Evolutionary conservation across 345 rosid species (phyloP).

Genomic region (Mangifera indica): DNA sequence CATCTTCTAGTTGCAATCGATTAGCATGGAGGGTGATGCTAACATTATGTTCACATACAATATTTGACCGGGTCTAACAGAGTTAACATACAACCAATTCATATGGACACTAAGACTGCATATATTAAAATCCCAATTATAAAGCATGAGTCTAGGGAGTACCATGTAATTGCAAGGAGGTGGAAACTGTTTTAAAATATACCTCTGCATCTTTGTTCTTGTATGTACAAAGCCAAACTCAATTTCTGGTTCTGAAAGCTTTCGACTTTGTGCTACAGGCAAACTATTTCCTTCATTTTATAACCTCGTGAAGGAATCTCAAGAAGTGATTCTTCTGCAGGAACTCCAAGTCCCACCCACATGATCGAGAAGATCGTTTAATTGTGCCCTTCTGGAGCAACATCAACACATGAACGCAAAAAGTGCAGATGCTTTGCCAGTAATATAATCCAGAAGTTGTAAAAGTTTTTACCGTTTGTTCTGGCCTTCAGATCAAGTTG

Average conservation of each 20-base stretch:
- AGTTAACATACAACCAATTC: too few species aligned
- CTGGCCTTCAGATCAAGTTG: too few species aligned
- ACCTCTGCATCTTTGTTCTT: not conserved
- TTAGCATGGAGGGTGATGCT: too few species aligned
- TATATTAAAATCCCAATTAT: too few species aligned
- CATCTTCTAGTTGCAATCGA: too few species aligned
- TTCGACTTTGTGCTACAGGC: not conserved
- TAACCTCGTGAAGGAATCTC: not conserved
- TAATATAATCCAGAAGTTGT: not conserved
- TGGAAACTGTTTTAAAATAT: not conserved
- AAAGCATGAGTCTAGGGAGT: too few species aligned
- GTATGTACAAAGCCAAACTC: not conserved
- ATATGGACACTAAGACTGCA: too few species aligned
- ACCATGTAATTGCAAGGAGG: not conserved
- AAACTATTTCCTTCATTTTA: not conserved
- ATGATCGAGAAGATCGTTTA: not conserved
- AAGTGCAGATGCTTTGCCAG: too few species aligned
- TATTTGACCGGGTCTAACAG: too few species aligned
- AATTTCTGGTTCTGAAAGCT: not conserved
- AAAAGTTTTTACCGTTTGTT: too few species aligned
- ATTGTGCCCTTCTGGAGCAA: not conserved
- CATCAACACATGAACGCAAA: not conserved
- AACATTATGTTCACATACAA: too few species aligned
- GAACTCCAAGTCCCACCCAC: not conserved
- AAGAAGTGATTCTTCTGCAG: not conserved